Evolutionary conservation across 148 eudicot species (phyloP), one percentile per base, ranked within the genome.

Genomic region (Tetragonia tetragonoides): DNA sequence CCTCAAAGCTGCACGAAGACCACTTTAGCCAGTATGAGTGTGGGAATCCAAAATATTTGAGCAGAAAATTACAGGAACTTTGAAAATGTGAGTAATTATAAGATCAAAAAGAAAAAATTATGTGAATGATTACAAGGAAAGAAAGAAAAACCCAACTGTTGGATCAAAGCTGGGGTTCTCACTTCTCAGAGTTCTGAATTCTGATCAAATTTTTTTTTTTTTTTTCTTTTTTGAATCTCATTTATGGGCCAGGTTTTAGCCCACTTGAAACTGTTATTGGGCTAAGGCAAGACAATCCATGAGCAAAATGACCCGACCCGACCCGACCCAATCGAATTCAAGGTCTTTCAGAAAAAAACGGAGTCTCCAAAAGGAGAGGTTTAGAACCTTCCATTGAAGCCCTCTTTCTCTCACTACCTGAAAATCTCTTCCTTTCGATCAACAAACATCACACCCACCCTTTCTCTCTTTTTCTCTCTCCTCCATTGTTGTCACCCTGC

Each of bases 331-430:
- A 11, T 59, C 49, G 10, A 46, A 46, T 46, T 10, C 49, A 44
- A 44, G n/a, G n/a, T n/a, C n/a, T n/a, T n/a, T n/a, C n/a, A 44
- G 8, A 44, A 44, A 44, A 44, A 44, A 44, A 44, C 3, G 57
- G 67, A 15, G 49, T 53, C 72, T 49, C 16, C 41, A 15, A 21
- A 51, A 5, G 10, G 14, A 16, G 41, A 41, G 6, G 10, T 39
- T 61, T 56, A 20, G 73, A 69, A 68, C 34, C 40, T 64, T 67
- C 66, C 73, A 67, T 67, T 23, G 56, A 39, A 77, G 39, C 3
- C 24, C 53, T 14, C 15, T n/a, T 11, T 18, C 44, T 34, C 23
- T 18, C 69, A 39, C 69, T 18, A 5, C 44, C 17, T 66, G 60
- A 56, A 51, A 49, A 8, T 5, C 12, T 11, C 12, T 51, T 11